Conservation (phyloP, 805 yeast genomes). For the Isabelozyma heimii region DNA sequence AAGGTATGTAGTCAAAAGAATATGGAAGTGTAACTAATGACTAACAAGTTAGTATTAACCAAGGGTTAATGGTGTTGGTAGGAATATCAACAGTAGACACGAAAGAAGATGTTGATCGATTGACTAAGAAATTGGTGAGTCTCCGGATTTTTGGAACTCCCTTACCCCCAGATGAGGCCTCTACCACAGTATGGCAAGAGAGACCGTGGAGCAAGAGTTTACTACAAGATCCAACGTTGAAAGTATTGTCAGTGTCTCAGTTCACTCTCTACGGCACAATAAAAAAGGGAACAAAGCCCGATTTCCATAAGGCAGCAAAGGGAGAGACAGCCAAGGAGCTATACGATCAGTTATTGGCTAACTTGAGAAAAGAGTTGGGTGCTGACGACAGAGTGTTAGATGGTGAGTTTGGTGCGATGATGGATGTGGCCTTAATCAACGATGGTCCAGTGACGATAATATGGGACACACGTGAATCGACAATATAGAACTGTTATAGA, state of each 20-base stretch:
- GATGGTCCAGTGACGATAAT: constrained; percentile 93
- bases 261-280: constrained; percentile 86
- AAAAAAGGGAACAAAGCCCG: constrained; percentile 92
- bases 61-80: constrained; percentile 77
- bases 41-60: constrained; percentile 40
- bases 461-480: constrained; percentile 60
- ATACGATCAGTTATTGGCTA: constrained; percentile 52
- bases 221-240: constrained; percentile 62
- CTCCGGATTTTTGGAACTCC: constrained; percentile 72
- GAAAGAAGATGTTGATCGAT: constrained; percentile 62
- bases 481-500: neutral
- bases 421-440: constrained; percentile 85
- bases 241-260: constrained; percentile 85
- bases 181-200: constrained; percentile 42
- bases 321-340: constrained; percentile 55
- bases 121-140: constrained; percentile 64
- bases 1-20: constrained; percentile 29
- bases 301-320: constrained; percentile 88
- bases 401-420: constrained; percentile 95
- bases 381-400: constrained; percentile 65
- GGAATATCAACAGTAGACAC: constrained; percentile 84
- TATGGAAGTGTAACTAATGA: neutral
- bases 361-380: constrained; percentile 52
- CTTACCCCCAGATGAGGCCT: constrained; percentile 43
- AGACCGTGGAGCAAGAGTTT: constrained; percentile 73